These are phyloP conservation scores for Cladosporium colombiae DNA, from an alignment of 2,329 filamentous ascomycete genomes.

Conservation along the genomic window DNA sequence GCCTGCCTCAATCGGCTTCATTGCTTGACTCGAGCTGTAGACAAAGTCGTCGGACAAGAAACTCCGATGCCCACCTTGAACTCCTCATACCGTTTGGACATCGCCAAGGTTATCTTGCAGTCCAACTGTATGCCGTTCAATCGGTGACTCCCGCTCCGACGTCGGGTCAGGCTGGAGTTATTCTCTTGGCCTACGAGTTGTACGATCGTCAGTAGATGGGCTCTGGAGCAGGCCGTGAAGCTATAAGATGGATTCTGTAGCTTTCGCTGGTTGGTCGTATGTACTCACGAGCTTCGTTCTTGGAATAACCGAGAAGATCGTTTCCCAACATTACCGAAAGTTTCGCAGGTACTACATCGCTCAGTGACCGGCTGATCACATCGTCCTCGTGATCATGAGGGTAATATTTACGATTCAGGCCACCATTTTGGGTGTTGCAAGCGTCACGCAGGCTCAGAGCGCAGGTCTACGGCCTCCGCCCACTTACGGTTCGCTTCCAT, in stretches of 20 bases:
- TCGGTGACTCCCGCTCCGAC: background rate
- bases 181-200: background rate
- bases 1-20: constrained; percentile 12
- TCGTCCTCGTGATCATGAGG: background rate
- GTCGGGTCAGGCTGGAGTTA: background rate
- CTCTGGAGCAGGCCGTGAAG: background rate
- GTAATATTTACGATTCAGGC: background rate
- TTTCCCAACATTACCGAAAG: background rate
- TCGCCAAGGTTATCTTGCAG: background rate
- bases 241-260: background rate
- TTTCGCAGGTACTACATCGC: background rate
- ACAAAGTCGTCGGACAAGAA: background rate
- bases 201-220: background rate
- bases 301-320: background rate
- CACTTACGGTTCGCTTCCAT: constrained; percentile 8
- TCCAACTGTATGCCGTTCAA: background rate
- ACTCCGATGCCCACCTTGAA: background rate
- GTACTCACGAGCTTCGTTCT: background rate
- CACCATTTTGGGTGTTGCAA: background rate
- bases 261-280: background rate
- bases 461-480: constrained; percentile 12
- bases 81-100: background rate
- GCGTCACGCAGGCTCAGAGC: constrained; percentile 8
- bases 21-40: background rate
- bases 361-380: too few relatives aligned